Evolutionary conservation across 2,329 filamentous ascomycete genomes (phyloP).

Genomic region (Alternaria conjuncta): DNA sequence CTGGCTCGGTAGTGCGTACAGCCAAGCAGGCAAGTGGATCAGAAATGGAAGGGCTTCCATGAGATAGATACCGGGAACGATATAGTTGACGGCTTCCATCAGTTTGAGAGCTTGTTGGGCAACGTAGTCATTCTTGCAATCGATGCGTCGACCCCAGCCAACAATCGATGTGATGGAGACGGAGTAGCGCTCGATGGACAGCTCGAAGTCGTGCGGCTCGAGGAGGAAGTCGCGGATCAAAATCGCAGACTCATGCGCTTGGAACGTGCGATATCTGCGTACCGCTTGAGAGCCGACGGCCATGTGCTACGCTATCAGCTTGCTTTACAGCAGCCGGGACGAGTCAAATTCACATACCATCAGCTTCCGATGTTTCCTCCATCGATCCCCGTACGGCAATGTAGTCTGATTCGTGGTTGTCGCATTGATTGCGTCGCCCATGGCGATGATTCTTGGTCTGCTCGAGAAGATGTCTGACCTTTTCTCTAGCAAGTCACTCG

Average conservation of each 20-base stretch:
- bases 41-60: not conserved
- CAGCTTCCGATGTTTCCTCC: not conserved
- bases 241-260: not conserved
- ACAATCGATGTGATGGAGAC: not conserved
- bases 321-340: rapidly evolving
- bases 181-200: not conserved
- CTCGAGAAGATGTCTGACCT: not conserved
- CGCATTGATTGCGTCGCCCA: not conserved
- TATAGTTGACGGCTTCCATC: not conserved
- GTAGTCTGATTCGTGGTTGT: not conserved
- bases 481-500: not conserved
- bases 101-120: not conserved
- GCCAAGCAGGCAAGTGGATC: not conserved
- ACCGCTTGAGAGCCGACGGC: not conserved
- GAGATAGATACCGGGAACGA: not conserved
- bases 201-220: not conserved
- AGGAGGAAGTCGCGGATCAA: not conserved
- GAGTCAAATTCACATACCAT: not conserved
- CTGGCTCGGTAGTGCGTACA: not conserved
- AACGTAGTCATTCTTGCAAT: not conserved
- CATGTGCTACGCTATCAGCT: not conserved
- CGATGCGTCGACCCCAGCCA: not conserved
- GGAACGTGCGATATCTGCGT: not conserved
- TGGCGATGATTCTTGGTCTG: not conserved
- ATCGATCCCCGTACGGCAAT: not conserved